Evolutionary conservation across 768 basidiomycete species (phyloP), one percentile per base, ranked within the genome.

Genomic region (Scleroderma citrinum): DNA sequence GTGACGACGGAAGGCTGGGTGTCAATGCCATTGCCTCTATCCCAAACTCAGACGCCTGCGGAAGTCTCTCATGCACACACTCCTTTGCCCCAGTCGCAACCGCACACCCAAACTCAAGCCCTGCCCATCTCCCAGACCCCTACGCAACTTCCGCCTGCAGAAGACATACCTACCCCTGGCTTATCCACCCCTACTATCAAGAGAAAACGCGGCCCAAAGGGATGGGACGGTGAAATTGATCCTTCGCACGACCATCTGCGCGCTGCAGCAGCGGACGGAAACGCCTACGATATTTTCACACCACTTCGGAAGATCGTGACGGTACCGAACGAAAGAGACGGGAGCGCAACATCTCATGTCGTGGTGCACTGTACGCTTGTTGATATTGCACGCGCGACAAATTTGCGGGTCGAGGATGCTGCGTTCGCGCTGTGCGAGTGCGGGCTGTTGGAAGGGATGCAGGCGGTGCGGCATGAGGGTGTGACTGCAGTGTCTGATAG

Each of bases 371-470:
- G 87, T 63, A 83, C 85, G 17, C 76, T 97, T n/a, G 72, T 71
- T 8, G 83, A 89, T 31, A 80, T 97, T 49, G 85, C 92, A 2
- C 71, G 74, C 16, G 87, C 85, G 24, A 90, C 90, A 41, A 85
- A 88, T 65, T 70, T 98, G 46, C 78, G 89, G 1, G 65, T 83
- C 0, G 91, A 96, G 48, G 95, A 98, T 63, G 81, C 84, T 0
- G 86, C 91, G 0, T 93, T 91, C 67, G 91, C 93, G 2, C 66
- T 98, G 56, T 85, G 87, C 48, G 92, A 94, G 62, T 85, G 87
- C 51, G 92, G 92, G 24, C 66, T 97, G 47, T 73, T 96, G 16
- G 69, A 66, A 47, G 70, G 75, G 35, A 62, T 77, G 46, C 67
- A 71, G 43, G 50, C 50, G 41, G 58, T 49, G 60, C 1, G 48